Conservation (phyloP, 768 basidiomycete species). For the Daedaleopsis nitida region DNA sequence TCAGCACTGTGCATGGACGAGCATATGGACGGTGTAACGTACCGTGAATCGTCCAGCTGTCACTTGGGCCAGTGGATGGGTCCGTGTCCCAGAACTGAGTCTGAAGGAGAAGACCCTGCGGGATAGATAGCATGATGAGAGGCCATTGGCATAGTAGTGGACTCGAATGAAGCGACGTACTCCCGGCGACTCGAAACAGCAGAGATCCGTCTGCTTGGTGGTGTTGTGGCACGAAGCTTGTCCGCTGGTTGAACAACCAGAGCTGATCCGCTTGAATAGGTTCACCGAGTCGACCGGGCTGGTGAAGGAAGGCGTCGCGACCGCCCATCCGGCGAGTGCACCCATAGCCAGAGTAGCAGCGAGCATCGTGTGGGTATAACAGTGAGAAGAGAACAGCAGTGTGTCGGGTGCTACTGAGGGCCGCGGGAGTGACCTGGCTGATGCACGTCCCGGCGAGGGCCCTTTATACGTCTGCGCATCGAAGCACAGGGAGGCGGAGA, state of each 20-base stretch:
- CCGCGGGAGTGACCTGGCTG: not conserved
- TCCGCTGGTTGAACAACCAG: constrained; percentile 56
- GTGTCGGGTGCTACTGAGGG: not conserved
- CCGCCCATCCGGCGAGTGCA: constrained; percentile 23
- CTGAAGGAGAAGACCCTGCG: constrained; percentile 61
- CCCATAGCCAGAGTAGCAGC: constrained; percentile 26
- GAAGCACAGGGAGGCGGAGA: not conserved
- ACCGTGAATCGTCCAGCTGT: constrained; percentile 81
- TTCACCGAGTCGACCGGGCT: constrained; percentile 17
- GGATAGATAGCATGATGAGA: not conserved
- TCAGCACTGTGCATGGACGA: no score
- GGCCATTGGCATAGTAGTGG: not conserved
- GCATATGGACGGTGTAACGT: constrained; percentile 16
- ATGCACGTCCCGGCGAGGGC: not conserved
- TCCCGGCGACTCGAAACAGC: constrained; percentile 65
- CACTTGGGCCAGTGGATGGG: constrained; percentile 58
- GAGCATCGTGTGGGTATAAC: constrained; percentile 22
- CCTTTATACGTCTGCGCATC: not conserved
- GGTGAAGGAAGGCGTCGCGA: constrained; percentile 21
- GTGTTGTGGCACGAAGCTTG: constrained; percentile 57
- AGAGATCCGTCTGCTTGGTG: constrained; percentile 43
- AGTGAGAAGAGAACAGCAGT: not conserved
- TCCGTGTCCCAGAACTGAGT: constrained; percentile 77
- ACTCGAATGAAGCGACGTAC: constrained; percentile 45
- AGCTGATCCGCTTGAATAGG: constrained; percentile 40